A percentile compares a stretch with the other conserved stretches of the same genome.
Conservation (phyloP, 106 monocot species). For the Vanilla planifolia region DNA sequence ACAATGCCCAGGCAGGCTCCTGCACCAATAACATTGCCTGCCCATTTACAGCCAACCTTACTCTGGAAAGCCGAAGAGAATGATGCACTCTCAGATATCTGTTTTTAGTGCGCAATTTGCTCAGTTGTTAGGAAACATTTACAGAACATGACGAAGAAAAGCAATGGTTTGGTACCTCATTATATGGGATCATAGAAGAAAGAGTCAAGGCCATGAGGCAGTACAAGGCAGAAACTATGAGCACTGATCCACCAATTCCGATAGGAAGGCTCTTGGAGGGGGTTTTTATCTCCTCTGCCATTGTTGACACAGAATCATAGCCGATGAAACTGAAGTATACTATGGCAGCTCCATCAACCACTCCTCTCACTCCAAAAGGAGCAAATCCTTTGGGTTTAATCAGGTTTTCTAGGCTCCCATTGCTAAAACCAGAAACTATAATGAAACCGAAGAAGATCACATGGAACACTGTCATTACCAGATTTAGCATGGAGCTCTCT, state of each 20-base stretch:
- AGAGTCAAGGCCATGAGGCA: slow-evolving; percentile 63
- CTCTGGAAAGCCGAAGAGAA: slow-evolving; percentile 49
- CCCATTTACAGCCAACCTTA: slow-evolving; percentile 53
- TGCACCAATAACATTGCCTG: slow-evolving; percentile 47
- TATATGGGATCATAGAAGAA: slow-evolving; percentile 55
- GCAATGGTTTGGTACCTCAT: slow-evolving; percentile 27
- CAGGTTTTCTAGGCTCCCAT: slow-evolving; percentile 44
- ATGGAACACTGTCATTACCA: slow-evolving; percentile 60
- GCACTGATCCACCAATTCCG: slow-evolving; percentile 65
- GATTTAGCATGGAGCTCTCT: slow-evolving; percentile 59
- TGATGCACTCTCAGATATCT: slow-evolving; percentile 45
- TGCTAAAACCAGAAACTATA: slow-evolving; percentile 53
- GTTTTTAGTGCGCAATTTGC: too few relatives aligned
- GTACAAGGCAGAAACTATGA: slow-evolving; percentile 51
- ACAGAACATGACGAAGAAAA: too few relatives aligned
- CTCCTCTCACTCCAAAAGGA: slow-evolving; percentile 53
- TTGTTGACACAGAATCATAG: slow-evolving; percentile 70
- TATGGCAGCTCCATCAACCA: slow-evolving; percentile 63
- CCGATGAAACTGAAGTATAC: slow-evolving; percentile 83
- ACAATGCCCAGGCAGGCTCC: slow-evolving; percentile 67
- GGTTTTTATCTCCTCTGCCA: slow-evolving; percentile 65
- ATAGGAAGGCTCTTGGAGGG: slow-evolving; percentile 55
- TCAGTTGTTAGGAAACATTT: too few relatives aligned
- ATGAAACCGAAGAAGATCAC: slow-evolving; percentile 61
- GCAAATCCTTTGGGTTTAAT: slow-evolving; percentile 36